Base-by-base conservation (phyloP, 2,329 filamentous ascomycete genomes). In the Diaporthe australafricana region DNA sequence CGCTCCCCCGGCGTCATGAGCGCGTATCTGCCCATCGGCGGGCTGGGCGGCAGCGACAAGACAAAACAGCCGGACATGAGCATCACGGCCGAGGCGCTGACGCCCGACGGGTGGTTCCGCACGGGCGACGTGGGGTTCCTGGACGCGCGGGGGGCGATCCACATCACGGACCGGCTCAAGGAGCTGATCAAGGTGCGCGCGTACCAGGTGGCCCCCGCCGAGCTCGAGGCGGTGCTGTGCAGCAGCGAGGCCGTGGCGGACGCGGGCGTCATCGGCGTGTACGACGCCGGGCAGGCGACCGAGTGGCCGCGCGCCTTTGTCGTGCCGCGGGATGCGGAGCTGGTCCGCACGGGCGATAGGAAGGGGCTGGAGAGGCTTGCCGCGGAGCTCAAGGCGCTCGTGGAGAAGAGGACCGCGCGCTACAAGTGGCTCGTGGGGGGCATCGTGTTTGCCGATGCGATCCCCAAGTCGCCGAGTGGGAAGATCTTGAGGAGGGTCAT, bases 101-200 rank as follows among this genome's bases (percentile, higher is more conserved):
- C 83, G 11, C 70, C 77, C 6, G 91, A 93, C 72, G 89, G 91
- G 1, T 94, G 92, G 91, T 84, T 94, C 75, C 90, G 89, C 77
- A 94, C 92, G 1, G 92, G 92, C 1, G 93, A 94, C 76, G 88
- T 94, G 50, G 90, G 87, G 6, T 90, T 88, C 74, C 82, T 90
- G 35, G 86, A 90, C 74, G 78, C 84, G 22, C 77, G 86, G 1
- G 88, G 87, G 45, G 84, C 85, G 74, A 86, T 93, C 76, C 88
- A 88, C 77, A 92, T 94, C 69, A 90, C 93, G 16, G 92, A 94
- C 78, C 87, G 92, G 42, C 90, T 90, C 79, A 94, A 95, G 85
- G 92, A 89, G 75, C 78, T 85, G 35, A 85, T 86, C 74, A 85
- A 86, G 77, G 82, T 84, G 12, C 80, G 81, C 17, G 83, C 82